These are phyloP conservation scores for Cercospora brassicicola DNA, from an alignment of 2,329 filamentous ascomycete species.

Conservation along the genomic window DNA sequence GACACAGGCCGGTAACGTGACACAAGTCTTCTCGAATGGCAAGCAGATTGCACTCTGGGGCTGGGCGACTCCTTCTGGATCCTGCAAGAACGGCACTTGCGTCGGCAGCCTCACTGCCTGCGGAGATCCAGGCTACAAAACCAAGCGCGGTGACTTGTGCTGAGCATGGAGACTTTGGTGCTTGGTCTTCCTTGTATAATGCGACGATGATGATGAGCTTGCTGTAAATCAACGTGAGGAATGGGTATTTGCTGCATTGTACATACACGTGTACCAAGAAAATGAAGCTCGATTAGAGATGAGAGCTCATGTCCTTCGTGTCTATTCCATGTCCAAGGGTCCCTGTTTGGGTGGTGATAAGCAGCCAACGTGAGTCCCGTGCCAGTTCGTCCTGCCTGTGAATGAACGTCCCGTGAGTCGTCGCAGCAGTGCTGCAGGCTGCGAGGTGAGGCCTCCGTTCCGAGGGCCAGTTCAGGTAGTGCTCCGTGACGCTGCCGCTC, in stretches of 20 bases:
- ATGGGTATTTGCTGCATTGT: not conserved
- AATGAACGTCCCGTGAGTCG: not conserved
- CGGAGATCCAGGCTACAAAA: conserved; percentile 20
- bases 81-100: conserved; percentile 15
- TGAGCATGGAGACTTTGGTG: not conserved
- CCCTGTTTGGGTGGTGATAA: not conserved
- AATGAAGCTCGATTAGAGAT: not conserved
- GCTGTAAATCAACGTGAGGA: not conserved
- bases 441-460: too few relatives aligned
- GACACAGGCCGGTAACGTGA: conserved; percentile 17
- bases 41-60: conserved; percentile 21
- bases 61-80: conserved; percentile 17
- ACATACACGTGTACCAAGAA: not conserved
- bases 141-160: not conserved
- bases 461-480: too few relatives aligned
- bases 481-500: too few relatives aligned
- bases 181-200: not conserved
- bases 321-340: not conserved
- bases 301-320: not conserved
- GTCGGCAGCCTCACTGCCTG: conserved; percentile 13
- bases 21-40: conserved; percentile 20
- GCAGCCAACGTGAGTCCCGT: not conserved
- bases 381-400: not conserved
- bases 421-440: too few relatives aligned
- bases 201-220: not conserved